Evolutionary conservation across 2,329 filamentous ascomycete species (phyloP).

Genomic region (Capronia epimyces): DNA sequence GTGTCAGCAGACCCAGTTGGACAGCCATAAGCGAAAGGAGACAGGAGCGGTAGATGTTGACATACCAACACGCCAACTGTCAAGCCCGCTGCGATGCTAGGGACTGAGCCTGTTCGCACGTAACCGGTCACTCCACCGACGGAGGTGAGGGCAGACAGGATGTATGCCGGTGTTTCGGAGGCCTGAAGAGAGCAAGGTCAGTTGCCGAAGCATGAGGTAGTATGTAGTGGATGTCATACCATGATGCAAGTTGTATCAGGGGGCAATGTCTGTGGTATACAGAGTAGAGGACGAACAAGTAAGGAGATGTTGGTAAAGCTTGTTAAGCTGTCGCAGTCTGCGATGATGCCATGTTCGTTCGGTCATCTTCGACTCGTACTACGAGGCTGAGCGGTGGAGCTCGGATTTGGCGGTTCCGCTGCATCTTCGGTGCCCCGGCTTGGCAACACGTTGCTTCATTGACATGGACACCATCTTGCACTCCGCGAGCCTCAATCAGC

Average conservation of each 20-base stretch:
- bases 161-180: constrained; percentile 76
- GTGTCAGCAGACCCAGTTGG: neutral
- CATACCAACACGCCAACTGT: constrained; percentile 66
- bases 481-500: neutral
- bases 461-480: neutral
- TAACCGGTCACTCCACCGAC: constrained; percentile 85
- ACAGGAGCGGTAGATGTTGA: constrained; percentile 21
- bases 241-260: neutral
- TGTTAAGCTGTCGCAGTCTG: too few species aligned
- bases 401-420: neutral
- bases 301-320: too few species aligned
- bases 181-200: constrained; percentile 48
- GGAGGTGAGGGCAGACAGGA: constrained; percentile 76
- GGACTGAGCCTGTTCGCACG: constrained; percentile 74
- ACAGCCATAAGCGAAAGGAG: constrained; percentile 12
- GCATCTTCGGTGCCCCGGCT: too few species aligned
- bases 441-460: constrained; percentile 3
- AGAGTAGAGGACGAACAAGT: neutral
- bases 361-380: neutral
- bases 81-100: constrained; percentile 77
- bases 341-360: neutral
- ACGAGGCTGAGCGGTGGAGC: neutral
- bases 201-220: neutral
- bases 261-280: too few species aligned
- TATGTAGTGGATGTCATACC: neutral